These are phyloP conservation scores for Fusarium albidum DNA, from an alignment of 2,329 filamentous ascomycete species.

Conservation along the genomic window DNA sequence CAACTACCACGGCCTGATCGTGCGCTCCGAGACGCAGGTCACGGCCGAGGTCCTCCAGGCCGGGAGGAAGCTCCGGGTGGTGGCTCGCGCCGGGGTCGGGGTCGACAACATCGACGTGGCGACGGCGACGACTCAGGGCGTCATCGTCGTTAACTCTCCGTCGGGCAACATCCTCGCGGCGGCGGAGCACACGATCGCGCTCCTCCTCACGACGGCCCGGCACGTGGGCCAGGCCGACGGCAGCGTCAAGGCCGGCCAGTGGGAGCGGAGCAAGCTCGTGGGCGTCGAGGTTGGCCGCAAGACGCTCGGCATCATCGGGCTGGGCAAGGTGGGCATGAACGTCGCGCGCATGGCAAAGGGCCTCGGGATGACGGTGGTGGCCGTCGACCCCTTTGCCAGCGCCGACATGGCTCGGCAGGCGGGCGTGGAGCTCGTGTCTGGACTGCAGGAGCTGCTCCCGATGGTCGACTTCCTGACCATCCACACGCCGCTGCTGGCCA, in stretches of 20 bases:
- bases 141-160: slow-evolving; percentile 83
- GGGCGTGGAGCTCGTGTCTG: slow-evolving; percentile 69
- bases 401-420: slow-evolving; percentile 73
- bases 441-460: slow-evolving; percentile 67
- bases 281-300: slow-evolving; percentile 83
- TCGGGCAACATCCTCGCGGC: slow-evolving; percentile 83
- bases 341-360: slow-evolving; percentile 82
- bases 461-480: slow-evolving; percentile 80
- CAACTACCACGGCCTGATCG: slow-evolving; percentile 78
- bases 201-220: slow-evolving; percentile 77
- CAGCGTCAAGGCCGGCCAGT: slow-evolving; percentile 75
- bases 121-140: slow-evolving; percentile 74
- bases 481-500: slow-evolving; percentile 81
- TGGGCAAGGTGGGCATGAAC: slow-evolving; percentile 85
- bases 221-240: slow-evolving; percentile 76
- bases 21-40: slow-evolving; percentile 84
- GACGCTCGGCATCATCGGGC: slow-evolving; percentile 77
- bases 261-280: slow-evolving; percentile 78
- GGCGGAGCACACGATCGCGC: slow-evolving; percentile 78
- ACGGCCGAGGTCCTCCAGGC: slow-evolving; percentile 72
- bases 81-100: slow-evolving; percentile 81
- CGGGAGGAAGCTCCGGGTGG: slow-evolving; percentile 75
- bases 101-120: slow-evolving; percentile 84
- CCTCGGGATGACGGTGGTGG: slow-evolving; percentile 77
- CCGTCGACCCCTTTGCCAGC: slow-evolving; percentile 81